Evolutionary conservation across 2,329 filamentous ascomycete species (phyloP), one percentile per base, ranked within the genome.

Genomic region (Penicillium verrucosum): DNA sequence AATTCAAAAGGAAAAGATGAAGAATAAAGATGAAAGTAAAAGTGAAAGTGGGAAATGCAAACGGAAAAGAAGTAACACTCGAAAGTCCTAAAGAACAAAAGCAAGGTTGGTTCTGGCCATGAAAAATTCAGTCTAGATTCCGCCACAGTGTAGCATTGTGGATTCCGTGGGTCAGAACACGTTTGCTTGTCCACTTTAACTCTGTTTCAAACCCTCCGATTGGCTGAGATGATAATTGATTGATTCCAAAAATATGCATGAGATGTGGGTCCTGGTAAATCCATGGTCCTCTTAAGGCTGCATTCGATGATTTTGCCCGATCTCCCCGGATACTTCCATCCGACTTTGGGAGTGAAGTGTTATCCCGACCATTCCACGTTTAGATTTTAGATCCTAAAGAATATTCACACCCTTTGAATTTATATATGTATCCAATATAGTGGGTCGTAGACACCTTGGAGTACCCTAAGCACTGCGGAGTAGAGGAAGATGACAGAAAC

Each of bases 131-230:
- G 60, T 65, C 61, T 64, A 65, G 62, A 61, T 51, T 53, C 54
- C 63, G 63, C 63, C 63, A 66, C 63, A 48, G 42, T 29, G 54
- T 43, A 57, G 37, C n/a, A 23, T 9, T 40, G 45, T 57, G 63
- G 63, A 54, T 25, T 47, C 8, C 8, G 62, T 66, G 64, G 64
- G 58, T 42, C 54, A 4, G 8, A 59, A 65, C 64, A 66, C 64
- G 64, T 64, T 66, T 58, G 57, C 61, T 57, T 60, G 57, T 6
- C 54, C 54, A 56, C 54, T 52, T 52, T 56, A 42, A 52, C 23
- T n/a, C 27, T 10, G 11, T 29, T 56, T 41, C 0, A 3, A 5
- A 14, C 9, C 11, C 23, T 37, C 41, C 48, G 36, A 56, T 56
- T 56, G 54, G 54, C 3, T 3, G 2, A 40, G 1, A 36, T n/a